Conservation (phyloP, 1,139 yeast species). For the Diutina neorugosa region DNA sequence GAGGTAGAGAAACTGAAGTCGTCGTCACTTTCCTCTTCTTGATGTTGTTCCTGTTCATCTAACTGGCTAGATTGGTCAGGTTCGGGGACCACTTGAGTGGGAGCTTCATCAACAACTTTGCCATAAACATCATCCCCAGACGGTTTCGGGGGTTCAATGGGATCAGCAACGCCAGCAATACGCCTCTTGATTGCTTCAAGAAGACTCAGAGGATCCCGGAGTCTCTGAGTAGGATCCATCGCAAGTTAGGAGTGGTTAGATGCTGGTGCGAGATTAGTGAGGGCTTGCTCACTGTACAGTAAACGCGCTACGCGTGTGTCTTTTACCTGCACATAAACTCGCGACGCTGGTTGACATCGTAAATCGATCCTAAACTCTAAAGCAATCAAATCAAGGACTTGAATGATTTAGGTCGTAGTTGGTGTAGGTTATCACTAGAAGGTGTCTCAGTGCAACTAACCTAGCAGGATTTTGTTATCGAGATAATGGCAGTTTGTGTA, state of each 20-base stretch:
- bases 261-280: not conserved
- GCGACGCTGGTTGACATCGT: not conserved
- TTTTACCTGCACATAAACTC: not conserved
- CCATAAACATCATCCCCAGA: not conserved
- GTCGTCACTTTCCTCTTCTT: not conserved
- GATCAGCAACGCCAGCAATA: not conserved
- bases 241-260: not conserved
- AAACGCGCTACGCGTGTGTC: not conserved
- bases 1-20: not conserved
- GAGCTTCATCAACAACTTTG: not conserved
- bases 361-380: too few relatives aligned
- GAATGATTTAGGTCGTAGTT: too few relatives aligned
- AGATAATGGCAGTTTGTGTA: too few relatives aligned
- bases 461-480: too few relatives aligned
- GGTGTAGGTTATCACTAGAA: too few relatives aligned
- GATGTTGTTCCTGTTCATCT: not conserved
- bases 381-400: too few relatives aligned
- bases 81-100: not conserved
- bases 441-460: too few relatives aligned
- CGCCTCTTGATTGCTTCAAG: slow-evolving; percentile 2
- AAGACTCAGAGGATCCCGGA: not conserved
- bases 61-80: not conserved
- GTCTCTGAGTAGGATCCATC: slow-evolving; percentile 1
- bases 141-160: not conserved
- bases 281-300: not conserved